A percentile compares a stretch with the other conserved stretches of the same genome.
Conservation (phyloP, 148 eudicot species). For the Cornus florida region DNA sequence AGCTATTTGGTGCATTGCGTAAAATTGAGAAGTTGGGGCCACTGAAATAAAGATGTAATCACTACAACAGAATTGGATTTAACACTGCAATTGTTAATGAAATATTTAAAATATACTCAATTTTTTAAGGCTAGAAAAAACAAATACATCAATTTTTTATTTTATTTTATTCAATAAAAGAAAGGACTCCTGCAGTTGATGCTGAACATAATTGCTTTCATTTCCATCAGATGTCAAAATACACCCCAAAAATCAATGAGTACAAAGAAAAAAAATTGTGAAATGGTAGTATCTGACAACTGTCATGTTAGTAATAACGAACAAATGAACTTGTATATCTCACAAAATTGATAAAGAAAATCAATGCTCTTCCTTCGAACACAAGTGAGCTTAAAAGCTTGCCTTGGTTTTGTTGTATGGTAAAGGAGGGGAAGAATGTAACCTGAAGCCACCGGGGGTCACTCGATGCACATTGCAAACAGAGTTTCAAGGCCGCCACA, state of each 20-base stretch:
- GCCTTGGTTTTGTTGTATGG: background rate
- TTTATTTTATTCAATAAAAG: background rate
- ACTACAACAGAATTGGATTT: background rate
- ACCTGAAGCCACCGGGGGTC: background rate
- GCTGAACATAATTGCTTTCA: slow-evolving; percentile 1
- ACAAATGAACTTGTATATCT: background rate
- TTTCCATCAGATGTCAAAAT: slow-evolving; percentile 7
- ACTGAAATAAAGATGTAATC: background rate
- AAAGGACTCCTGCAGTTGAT: slow-evolving; percentile 1
- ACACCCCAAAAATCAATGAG: slow-evolving; percentile 5
- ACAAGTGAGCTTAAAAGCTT: background rate
- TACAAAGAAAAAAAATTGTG: background rate
- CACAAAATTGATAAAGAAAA: slow-evolving; percentile 15
- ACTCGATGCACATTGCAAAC: background rate
- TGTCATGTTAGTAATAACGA: slow-evolving; percentile 7
- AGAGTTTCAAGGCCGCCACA: slow-evolving; percentile 73
- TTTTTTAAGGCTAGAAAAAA: too few species aligned
- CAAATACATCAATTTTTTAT: too few species aligned
- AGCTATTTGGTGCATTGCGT: too few species aligned
- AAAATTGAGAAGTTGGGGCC: background rate
- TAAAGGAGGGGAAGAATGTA: background rate
- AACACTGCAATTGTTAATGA: background rate
- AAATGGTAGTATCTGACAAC: background rate
- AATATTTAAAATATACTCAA: background rate
- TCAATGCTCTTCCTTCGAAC: background rate